Base-by-base conservation (phyloP, 345 rosid genomes). In the Hibiscus syriacus region DNA sequence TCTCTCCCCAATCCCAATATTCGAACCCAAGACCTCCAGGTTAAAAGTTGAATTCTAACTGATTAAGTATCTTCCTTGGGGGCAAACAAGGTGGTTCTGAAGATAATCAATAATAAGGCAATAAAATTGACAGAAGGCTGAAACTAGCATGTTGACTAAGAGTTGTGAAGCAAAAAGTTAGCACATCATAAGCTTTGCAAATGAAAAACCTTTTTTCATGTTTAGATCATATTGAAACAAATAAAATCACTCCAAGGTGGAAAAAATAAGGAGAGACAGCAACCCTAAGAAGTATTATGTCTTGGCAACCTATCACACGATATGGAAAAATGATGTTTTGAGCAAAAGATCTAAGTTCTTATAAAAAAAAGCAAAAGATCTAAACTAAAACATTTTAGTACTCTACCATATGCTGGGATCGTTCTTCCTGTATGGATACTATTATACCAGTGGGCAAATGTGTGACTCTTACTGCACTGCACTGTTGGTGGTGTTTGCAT, bases 401-500 rank as follows among this genome's bases (percentile, higher is more conserved):
- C 38, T 66, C 58, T 86, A 91, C 99, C 99, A 85, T 87, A 75
- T 94, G 99, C 69, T 94, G 99, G 54, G 98, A 94, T 72, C 96
- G 81, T 82, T 91, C 98, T 60, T 94, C 99, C 82, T 94, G 99
- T 77, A 94, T 88, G 69, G 96, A 71, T 67, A 94, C 90, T 12
- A 81, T 85, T 32, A 91, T 84, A 70, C 98, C 97, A 11, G 89
- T 79, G 23, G 92, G 90, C 66, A 82, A 70, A 82, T 91, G 98
- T 60, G 89, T 86, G 70, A 89, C 79, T 72, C 98, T 82, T 72
- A 94, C 98, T 20, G 98, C 99, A 62, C 99, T 91, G 73, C 99
- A 62, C 99, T 91, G 73, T 91, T 86, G 54, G 99, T 91, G 53
- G 98, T 94, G 80, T 94, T 63, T 43, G 54, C 67, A 63, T 43